Conservation (phyloP, 805 yeast species). For the Monosporozyma unispora region DNA sequence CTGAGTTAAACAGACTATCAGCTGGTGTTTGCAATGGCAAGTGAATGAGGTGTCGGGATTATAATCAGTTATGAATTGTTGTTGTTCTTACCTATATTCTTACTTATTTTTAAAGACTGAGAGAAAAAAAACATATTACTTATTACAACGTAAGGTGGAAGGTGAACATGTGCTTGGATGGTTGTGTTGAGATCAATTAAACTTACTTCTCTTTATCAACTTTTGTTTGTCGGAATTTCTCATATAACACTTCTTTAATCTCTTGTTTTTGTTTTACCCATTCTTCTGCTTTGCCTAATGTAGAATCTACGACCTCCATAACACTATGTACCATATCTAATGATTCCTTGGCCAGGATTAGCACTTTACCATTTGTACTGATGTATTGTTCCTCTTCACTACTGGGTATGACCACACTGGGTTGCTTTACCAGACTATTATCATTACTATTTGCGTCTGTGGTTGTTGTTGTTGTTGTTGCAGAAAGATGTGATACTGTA, state of each 20-base stretch:
- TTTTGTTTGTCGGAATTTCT: conserved; percentile 9
- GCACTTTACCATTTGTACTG: conserved; percentile 57
- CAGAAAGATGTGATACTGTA: conserved; percentile 21
- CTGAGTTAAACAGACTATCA: no score
- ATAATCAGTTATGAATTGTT: no score
- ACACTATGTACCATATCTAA: conserved; percentile 78
- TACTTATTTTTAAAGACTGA: no score
- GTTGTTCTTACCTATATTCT: no score
- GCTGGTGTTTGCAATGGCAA: no score
- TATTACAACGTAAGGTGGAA: neutral
- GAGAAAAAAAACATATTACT: neutral
- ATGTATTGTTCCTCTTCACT: conserved; percentile 8
- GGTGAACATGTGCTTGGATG: no score
- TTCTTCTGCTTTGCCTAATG: conserved; percentile 72
- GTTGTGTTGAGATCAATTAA: neutral
- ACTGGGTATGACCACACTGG: neutral
- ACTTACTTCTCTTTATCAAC: neutral
- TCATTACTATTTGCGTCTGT: no score
- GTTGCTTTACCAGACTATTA: conserved; percentile 3
- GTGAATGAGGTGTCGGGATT: no score
- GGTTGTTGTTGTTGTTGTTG: no score
- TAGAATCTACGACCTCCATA: conserved; percentile 76
- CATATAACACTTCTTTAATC: conserved; percentile 24
- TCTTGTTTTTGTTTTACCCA: conserved; percentile 56
- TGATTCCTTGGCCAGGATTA: conserved; percentile 81